phyloP scores from a whole-genome alignment of 1,139 yeast species.

The Magnusiomyces ingens region DNA sequence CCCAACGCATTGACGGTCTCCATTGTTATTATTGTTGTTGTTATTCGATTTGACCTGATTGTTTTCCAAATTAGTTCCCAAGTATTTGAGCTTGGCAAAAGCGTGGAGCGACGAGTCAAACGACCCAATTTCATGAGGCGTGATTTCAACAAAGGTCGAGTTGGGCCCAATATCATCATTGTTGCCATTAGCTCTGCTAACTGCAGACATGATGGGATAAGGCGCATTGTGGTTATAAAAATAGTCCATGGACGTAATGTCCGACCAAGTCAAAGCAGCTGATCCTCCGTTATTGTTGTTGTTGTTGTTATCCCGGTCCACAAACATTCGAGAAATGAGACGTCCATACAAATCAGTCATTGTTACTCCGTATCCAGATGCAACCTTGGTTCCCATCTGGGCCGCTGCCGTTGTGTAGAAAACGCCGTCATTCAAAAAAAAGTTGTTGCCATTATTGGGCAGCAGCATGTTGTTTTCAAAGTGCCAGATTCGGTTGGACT shows the following conservation, averaged over 20 bases:
- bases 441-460: conserved; percentile 6
- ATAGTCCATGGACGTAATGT: conserved; percentile 43
- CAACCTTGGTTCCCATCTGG: conserved; percentile 35
- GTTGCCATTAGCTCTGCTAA: conserved; percentile 61
- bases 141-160: conserved; percentile 72
- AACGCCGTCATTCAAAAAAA: conserved; percentile 40
- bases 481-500: conserved; percentile 59
- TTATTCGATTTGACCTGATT: conserved; percentile 38
- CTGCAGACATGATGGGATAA: conserved; percentile 72
- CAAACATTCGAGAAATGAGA: conserved; percentile 64
- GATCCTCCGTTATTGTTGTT: conserved; percentile 30
- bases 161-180: conserved; percentile 47
- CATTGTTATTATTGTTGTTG: not conserved
- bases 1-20: conserved; percentile 38
- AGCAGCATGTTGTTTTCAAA: conserved; percentile 38
- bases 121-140: conserved; percentile 79
- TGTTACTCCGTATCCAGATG: conserved; percentile 64
- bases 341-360: conserved; percentile 88
- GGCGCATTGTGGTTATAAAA: conserved; percentile 66
- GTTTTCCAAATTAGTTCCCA: conserved; percentile 59
- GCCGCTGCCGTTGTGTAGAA: conserved; percentile 7
- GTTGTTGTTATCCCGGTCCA: conserved; percentile 29
- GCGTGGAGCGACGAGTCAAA: conserved; percentile 75
- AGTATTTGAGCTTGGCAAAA: conserved; percentile 60
- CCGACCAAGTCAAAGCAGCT: conserved; percentile 61